These are phyloP conservation scores for Microcos paniculata DNA, from an alignment of 345 rosid genomes.

Conservation along the genomic window DNA sequence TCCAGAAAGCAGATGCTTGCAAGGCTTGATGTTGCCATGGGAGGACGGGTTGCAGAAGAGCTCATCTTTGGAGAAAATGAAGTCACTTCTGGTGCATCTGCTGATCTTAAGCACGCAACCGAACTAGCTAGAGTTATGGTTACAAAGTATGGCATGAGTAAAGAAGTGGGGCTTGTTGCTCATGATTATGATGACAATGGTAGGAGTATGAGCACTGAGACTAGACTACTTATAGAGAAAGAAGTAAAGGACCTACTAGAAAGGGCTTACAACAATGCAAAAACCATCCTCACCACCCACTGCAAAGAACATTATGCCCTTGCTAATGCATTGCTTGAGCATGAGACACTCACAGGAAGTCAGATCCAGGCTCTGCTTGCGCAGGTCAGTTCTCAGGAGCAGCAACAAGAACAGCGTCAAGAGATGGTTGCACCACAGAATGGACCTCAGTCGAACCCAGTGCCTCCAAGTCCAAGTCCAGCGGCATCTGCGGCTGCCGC, in stretches of 20 bases:
- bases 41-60: conserved; percentile 92
- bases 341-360: conserved; percentile 74
- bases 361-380: conserved; percentile 75
- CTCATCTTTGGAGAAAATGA: conserved; percentile 89
- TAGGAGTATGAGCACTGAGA: conserved; percentile 97
- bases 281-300: conserved; percentile 67
- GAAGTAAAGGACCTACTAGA: conserved; percentile 74
- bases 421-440: conserved; percentile 44
- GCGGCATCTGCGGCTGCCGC: conserved; percentile 69
- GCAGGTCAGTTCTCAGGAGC: conserved; percentile 60
- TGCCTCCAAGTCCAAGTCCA: conserved; percentile 72
- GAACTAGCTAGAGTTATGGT: conserved; percentile 84
- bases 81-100: conserved; percentile 83
- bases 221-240: conserved; percentile 85
- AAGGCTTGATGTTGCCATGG: conserved; percentile 88
- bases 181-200: conserved; percentile 84
- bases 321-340: conserved; percentile 78
- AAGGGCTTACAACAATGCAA: conserved; percentile 86
- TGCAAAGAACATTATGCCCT: conserved; percentile 82
- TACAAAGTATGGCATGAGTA: conserved; percentile 39
- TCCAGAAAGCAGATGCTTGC: conserved; percentile 97
- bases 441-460: conserved; percentile 54
- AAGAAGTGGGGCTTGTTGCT: conserved; percentile 82
- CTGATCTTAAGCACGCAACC: conserved; percentile 88
- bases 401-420: conserved; percentile 47